phyloP scores from a whole-genome alignment of 331 rosid genomes.

The Telfairia occidentalis region DNA sequence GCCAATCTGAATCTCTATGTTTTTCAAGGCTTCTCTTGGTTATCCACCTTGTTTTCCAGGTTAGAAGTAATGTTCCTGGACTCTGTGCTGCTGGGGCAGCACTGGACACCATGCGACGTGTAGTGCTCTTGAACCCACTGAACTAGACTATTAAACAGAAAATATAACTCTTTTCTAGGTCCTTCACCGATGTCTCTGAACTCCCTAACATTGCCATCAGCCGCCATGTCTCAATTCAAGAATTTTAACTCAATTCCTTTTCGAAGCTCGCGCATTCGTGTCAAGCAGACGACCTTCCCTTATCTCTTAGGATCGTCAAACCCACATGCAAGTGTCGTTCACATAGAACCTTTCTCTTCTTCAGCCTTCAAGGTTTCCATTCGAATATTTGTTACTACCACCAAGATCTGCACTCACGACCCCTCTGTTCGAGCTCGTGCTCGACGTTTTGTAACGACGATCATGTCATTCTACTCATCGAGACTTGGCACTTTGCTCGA shows the following conservation, averaged over 20 bases:
- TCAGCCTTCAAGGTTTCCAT: conserved; percentile 1
- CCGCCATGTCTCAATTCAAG: not conserved
- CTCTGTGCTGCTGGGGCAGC: too few relatives aligned
- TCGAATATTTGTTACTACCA: conserved; percentile 2
- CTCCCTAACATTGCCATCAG: not conserved
- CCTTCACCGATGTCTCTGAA: not conserved
- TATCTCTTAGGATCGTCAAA: conserved; percentile 10
- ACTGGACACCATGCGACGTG: too few relatives aligned
- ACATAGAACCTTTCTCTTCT: conserved; percentile 9
- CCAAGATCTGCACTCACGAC: not conserved
- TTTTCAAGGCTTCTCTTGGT: too few relatives aligned
- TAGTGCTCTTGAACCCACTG: too few relatives aligned
- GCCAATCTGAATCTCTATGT: too few relatives aligned
- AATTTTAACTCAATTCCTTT: not conserved
- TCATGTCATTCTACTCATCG: conserved; percentile 63
- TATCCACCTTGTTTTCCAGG: too few relatives aligned
- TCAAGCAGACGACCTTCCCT: not conserved
- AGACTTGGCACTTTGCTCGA: conserved; percentile 48
- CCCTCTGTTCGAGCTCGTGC: conserved; percentile 30
- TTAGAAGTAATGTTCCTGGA: too few relatives aligned
- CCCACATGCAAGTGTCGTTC: conserved; percentile 15
- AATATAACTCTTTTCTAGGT: not conserved
- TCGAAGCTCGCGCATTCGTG: not conserved
- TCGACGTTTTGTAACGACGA: conserved; percentile 47
- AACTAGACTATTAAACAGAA: not conserved